These are phyloP conservation scores for Cucumis cinereus DNA, from an alignment of 306 rosid species.

Conservation along the genomic window DNA sequence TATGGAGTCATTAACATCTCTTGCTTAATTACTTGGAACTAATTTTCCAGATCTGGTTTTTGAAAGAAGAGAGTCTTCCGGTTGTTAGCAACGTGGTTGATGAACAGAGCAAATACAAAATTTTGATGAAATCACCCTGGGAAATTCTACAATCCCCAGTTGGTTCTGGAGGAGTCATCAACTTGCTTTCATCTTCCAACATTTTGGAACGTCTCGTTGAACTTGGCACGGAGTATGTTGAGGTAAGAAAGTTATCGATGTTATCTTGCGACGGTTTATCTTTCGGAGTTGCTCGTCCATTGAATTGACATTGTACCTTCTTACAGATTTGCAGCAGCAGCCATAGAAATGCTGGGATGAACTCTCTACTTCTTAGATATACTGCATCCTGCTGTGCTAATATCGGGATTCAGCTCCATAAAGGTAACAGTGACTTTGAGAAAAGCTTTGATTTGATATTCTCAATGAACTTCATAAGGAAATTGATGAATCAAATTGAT, in stretches of 20 bases:
- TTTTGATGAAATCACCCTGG: conserved; percentile 91
- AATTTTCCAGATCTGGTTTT: conserved; percentile 47
- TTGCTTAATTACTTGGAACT: background rate
- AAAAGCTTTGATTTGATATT: conserved; percentile 45
- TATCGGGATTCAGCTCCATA: conserved; percentile 47
- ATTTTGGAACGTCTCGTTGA: conserved; percentile 41
- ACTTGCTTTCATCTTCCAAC: conserved; percentile 51
- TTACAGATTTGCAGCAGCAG: conserved; percentile 53
- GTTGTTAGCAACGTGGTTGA: conserved; percentile 48
- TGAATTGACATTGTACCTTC: conserved; percentile 12
- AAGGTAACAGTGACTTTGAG: conserved; percentile 25
- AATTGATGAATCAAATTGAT: conserved; percentile 38
- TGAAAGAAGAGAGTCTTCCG: conserved; percentile 90
- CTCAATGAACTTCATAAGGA: conserved; percentile 39
- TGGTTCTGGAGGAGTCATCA: conserved; percentile 76
- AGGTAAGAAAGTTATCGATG: conserved; percentile 27
- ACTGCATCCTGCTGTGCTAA: conserved; percentile 33
- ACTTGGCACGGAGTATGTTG: conserved; percentile 61
- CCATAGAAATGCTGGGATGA: conserved; percentile 30
- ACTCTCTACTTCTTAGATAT: conserved; percentile 52
- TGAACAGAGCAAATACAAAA: conserved; percentile 40
- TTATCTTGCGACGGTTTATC: background rate
- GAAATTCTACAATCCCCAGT: conserved; percentile 74
- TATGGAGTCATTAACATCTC: background rate
- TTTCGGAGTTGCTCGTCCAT: background rate